These are phyloP conservation scores for Geotrichum australiense DNA, from an alignment of 1,139 yeast genomes.

Conservation along the genomic window DNA sequence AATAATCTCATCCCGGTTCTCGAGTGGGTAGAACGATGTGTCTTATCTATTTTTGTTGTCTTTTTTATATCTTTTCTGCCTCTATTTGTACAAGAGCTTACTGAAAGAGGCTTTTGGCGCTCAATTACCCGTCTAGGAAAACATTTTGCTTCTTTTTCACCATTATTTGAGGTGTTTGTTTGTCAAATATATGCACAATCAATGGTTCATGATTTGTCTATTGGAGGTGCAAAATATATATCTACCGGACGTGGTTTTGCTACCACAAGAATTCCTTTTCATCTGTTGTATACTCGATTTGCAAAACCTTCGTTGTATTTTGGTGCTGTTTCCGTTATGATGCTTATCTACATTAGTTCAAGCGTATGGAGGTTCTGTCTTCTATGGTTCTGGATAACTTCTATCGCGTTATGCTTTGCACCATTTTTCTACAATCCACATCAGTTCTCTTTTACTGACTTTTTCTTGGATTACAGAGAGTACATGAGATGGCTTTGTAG, in stretches of 20 bases:
- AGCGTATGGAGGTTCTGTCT: conserved; percentile 73
- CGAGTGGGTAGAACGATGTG: conserved; percentile 76
- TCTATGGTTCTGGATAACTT: conserved; percentile 79
- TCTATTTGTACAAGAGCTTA: conserved; percentile 65
- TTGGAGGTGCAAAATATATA: conserved; percentile 80
- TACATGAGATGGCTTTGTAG: conserved; percentile 61
- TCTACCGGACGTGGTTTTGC: conserved; percentile 87
- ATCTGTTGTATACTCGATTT: conserved; percentile 55
- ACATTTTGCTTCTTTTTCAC: conserved; percentile 69
- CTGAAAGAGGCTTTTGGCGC: conserved; percentile 66
- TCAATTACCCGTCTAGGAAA: conserved; percentile 53
- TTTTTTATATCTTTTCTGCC: conserved; percentile 82
- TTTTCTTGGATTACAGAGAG: conserved; percentile 63
- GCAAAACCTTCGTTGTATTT: conserved; percentile 57
- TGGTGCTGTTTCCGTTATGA: conserved; percentile 52
- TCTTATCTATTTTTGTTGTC: conserved; percentile 73
- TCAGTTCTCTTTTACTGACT: conserved; percentile 64
- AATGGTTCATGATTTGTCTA: conserved; percentile 55
- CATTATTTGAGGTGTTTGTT: conserved; percentile 80
- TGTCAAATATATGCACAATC: conserved; percentile 78
- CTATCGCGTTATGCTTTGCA: conserved; percentile 62
- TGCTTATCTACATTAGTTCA: conserved; percentile 55
- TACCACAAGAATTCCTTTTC: conserved; percentile 56
- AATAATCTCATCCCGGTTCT: conserved; percentile 66
- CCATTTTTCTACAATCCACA: conserved; percentile 85